A percentile compares a stretch with the other conserved stretches of the same genome.
Evolutionary conservation across 805 yeast genomes (phyloP).

Genomic region (Ogataea populi-albae): DNA sequence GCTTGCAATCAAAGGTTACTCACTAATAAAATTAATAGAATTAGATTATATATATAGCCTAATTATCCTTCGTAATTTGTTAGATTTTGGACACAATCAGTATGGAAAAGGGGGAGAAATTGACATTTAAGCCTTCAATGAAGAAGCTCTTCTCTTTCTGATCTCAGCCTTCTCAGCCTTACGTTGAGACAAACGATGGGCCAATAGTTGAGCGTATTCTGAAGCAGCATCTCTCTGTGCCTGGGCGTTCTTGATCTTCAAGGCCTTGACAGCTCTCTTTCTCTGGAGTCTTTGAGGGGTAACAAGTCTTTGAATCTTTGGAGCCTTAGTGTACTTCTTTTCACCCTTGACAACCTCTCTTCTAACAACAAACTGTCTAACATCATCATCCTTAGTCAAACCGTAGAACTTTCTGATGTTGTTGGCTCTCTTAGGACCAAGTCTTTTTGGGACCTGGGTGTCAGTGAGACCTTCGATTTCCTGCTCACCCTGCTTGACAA

Average conservation of each 20-base stretch:
- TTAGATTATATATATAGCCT: constrained; percentile 12
- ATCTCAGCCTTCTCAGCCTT: constrained; percentile 98
- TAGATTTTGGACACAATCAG: too few relatives aligned
- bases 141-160: constrained; percentile 99
- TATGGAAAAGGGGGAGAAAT: too few relatives aligned
- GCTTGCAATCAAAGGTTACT: too few relatives aligned
- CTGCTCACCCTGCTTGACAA: constrained; percentile 95
- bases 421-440: constrained; percentile 99
- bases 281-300: constrained; percentile 99
- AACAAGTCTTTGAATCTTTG: constrained; percentile 98
- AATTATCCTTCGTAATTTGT: constrained; percentile 4
- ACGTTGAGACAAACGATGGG: constrained; percentile 97
- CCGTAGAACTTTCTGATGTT: constrained; percentile 99
- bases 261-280: constrained; percentile 94
- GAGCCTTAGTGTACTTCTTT: constrained; percentile 99
- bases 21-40: too few relatives aligned
- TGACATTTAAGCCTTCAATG: constrained; percentile 80
- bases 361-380: constrained; percentile 89
- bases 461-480: constrained; percentile 97
- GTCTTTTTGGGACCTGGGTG: constrained; percentile 93
- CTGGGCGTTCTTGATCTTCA: constrained; percentile 95
- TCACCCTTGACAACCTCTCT: constrained; percentile 98
- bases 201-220: constrained; percentile 98
- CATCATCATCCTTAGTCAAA: constrained; percentile 91
- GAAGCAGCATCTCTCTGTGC: constrained; percentile 99